Conservation (phyloP, 768 basidiomycete species). For the Rhodotorula graminis region DNA sequence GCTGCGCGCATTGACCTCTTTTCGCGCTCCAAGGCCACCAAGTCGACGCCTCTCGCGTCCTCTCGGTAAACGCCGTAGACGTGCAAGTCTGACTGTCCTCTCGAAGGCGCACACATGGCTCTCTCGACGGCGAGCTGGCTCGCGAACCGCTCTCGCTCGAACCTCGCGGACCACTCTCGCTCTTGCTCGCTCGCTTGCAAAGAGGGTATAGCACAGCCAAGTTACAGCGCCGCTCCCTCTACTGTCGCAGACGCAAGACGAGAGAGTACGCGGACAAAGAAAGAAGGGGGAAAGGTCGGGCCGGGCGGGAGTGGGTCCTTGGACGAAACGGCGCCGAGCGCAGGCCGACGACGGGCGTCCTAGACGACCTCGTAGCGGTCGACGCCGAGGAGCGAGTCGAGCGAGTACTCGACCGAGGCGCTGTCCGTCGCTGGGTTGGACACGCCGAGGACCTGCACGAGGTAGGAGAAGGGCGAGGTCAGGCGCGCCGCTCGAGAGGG, state of each 20-base stretch:
- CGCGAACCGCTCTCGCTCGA: too few species aligned
- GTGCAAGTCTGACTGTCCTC: too few species aligned
- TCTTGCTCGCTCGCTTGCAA: too few species aligned
- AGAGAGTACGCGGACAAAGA: background rate
- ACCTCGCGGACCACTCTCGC: too few species aligned
- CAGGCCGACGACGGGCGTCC: too few species aligned
- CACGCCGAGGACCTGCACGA: constrained; percentile 52
- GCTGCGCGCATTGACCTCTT: too few species aligned
- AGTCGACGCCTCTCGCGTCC: too few species aligned
- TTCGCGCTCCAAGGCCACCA: too few species aligned
- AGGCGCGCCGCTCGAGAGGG: background rate
- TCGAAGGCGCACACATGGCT: too few species aligned
- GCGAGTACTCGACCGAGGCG: constrained; percentile 56
- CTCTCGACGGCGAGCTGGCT: too few species aligned
- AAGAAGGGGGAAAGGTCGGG: background rate
- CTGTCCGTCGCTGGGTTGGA: constrained; percentile 53
- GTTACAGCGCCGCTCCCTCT: background rate
- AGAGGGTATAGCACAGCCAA: background rate
- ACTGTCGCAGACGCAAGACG: background rate
- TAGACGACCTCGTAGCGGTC: constrained; percentile 54
- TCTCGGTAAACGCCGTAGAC: too few species aligned
- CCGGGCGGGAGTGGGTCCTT: background rate
- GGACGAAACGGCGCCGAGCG: too few species aligned
- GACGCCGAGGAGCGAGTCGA: constrained; percentile 54
- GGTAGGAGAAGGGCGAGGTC: background rate